Conservation (phyloP, 305 asterid genomes). For the Salvia sclarea region DNA sequence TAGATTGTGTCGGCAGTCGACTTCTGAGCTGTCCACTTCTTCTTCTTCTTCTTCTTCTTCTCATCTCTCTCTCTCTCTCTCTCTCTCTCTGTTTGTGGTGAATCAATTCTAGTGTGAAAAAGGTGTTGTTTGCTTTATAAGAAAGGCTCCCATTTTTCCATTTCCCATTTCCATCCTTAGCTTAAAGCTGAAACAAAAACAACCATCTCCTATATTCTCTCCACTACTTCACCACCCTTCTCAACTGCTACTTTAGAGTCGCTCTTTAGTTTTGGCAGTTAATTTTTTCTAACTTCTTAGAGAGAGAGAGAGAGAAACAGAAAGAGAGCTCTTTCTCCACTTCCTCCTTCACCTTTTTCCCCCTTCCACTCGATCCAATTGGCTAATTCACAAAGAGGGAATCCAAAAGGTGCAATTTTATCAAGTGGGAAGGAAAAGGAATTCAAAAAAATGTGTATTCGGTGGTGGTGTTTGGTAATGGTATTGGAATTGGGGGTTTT, state of each 20-base stretch:
- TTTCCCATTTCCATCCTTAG: neutral
- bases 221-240: conserved; percentile 14
- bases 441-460: neutral
- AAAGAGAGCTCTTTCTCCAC: neutral
- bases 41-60: too few relatives aligned
- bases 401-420: neutral
- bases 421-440: neutral
- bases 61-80: neutral
- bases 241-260: neutral
- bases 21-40: neutral
- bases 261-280: conserved; percentile 15
- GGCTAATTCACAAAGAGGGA: neutral
- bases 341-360: neutral
- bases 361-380: neutral
- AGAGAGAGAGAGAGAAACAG: too few relatives aligned
- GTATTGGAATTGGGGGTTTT: conserved; percentile 30
- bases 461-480: conserved; percentile 12
- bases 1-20: conserved; percentile 1
- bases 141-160: neutral
- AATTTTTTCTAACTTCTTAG: too few relatives aligned
- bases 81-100: too few relatives aligned
- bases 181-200: conserved; percentile 12
- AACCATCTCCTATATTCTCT: conserved; percentile 13
- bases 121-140: neutral
- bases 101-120: too few relatives aligned